A percentile compares a stretch with the other conserved stretches of the same genome.
These are phyloP conservation scores for Suillus occidentalis DNA, from an alignment of 768 basidiomycete genomes.

Conservation along the genomic window DNA sequence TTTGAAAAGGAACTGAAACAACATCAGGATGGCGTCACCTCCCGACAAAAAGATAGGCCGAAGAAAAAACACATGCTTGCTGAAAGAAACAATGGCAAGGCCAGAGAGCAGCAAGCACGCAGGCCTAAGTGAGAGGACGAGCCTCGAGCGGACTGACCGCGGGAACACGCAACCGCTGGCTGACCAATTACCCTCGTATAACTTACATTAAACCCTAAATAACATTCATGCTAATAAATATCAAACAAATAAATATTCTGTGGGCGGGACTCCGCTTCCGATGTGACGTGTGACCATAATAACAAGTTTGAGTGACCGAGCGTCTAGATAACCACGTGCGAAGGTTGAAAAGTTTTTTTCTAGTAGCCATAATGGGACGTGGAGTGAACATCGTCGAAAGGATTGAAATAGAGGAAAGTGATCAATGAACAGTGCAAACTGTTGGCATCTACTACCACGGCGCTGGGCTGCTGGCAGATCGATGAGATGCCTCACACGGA, in stretches of 20 bases:
- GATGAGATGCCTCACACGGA: neutral
- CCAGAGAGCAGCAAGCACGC: too few relatives aligned
- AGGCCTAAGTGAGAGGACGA: too few relatives aligned
- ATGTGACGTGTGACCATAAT: neutral
- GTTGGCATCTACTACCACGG: neutral
- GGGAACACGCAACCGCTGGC: too few relatives aligned
- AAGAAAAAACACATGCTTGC: too few relatives aligned
- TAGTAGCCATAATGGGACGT: neutral
- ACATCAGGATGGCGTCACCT: too few relatives aligned
- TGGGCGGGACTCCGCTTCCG: conserved; percentile 27
- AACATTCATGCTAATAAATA: neutral
- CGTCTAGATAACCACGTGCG: conserved; percentile 19
- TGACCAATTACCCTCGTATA: too few relatives aligned
- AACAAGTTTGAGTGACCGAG: neutral
- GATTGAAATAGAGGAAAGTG: conserved; percentile 1
- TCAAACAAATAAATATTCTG: neutral
- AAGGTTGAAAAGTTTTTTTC: conserved; percentile 24
- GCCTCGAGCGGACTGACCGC: too few relatives aligned
- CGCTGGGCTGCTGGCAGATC: neutral
- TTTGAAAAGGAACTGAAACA: too few relatives aligned
- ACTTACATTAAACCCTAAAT: neutral
- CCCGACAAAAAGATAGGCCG: too few relatives aligned
- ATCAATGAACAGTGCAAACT: neutral
- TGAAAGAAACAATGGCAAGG: too few relatives aligned
- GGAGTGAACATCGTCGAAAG: conserved; percentile 19